These are phyloP conservation scores for Ogataea nonfermentans DNA, from an alignment of 805 yeast genomes.

Conservation along the genomic window DNA sequence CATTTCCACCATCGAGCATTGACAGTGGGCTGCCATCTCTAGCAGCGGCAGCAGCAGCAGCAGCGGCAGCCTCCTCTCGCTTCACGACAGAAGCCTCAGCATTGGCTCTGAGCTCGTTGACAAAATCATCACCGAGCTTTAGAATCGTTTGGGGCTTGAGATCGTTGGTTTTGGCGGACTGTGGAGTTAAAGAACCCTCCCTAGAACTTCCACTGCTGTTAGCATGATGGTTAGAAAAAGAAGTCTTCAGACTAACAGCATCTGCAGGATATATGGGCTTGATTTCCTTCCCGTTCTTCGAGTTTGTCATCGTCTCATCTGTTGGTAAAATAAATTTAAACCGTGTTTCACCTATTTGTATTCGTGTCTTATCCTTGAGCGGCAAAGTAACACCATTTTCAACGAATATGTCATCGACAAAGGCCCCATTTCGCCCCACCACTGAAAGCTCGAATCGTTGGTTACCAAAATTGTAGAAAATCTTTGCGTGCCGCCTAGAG, in stretches of 20 bases:
- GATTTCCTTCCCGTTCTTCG: conserved; percentile 23
- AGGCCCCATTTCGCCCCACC: conserved; percentile 94
- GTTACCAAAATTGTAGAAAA: conserved; percentile 93
- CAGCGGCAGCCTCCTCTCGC: conserved; percentile 28
- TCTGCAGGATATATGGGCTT: conserved; percentile 54
- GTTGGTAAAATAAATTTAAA: conserved; percentile 86
- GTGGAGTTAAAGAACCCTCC: conserved; percentile 24
- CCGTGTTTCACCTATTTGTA: conserved; percentile 91
- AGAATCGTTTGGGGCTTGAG: conserved; percentile 18
- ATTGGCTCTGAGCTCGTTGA: conserved; percentile 29
- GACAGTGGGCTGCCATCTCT: conserved; percentile 9
- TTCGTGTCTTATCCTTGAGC: conserved; percentile 71
- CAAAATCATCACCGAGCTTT: conserved; percentile 28
- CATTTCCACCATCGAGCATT: conserved; percentile 14
- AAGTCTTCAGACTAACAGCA: conserved; percentile 55
- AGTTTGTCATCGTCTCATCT: conserved; percentile 37
- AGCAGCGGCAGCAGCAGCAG: conserved; percentile 23
- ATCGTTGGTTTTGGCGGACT: neutral
- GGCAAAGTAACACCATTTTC: conserved; percentile 93
- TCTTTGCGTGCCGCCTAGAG: conserved; percentile 91
- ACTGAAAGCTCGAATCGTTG: conserved; percentile 91
- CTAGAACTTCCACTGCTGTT: conserved; percentile 23
- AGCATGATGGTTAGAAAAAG: conserved; percentile 36
- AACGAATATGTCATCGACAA: conserved; percentile 86
- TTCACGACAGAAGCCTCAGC: conserved; percentile 31